A percentile compares a stretch with the other conserved stretches of the same genome.
Evolutionary conservation across 495 filamentous ascomycete species (phyloP).

Genomic region (Parathielavia hyrcaniae): DNA sequence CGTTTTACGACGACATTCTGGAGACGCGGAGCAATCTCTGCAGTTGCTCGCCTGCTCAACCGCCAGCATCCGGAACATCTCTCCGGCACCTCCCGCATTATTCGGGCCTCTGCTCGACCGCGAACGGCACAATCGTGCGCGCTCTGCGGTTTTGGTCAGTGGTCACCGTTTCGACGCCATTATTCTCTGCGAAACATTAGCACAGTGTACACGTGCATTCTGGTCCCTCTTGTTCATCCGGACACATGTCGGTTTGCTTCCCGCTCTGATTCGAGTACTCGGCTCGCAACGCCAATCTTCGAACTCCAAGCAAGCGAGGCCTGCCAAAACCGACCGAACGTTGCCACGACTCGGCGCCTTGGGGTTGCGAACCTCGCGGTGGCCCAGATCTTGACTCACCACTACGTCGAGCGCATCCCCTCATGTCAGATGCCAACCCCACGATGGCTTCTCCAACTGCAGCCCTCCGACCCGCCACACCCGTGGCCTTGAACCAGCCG

Average conservation of each 20-base stretch:
- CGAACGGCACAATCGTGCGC: conserved; percentile 6
- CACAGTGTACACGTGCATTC: neutral
- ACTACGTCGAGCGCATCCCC: conserved; percentile 5
- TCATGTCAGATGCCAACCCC: conserved; percentile 28
- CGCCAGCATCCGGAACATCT: conserved; percentile 11
- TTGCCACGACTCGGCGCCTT: neutral
- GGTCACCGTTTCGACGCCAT: neutral
- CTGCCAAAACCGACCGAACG: neutral
- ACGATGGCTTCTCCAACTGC: conserved; percentile 27
- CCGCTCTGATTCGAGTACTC: too few relatives aligned
- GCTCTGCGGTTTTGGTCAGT: neutral
- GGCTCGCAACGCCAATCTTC: too few relatives aligned
- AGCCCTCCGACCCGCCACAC: conserved; percentile 26
- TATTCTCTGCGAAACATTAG: neutral
- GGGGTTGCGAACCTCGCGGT: neutral
- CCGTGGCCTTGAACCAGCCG: conserved; percentile 26
- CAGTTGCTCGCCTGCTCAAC: conserved; percentile 16
- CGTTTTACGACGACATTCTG: conserved; percentile 21
- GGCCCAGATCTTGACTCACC: neutral
- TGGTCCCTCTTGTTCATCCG: neutral
- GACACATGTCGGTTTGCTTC: neutral
- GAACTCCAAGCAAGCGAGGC: neutral
- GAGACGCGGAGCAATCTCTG: conserved; percentile 23
- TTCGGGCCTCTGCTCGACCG: conserved; percentile 4
- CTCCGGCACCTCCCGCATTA: neutral